These are phyloP conservation scores for Garcileccinum viscosum DNA, from an alignment of 1,284 basidiomycete genomes.

Conservation along the genomic window DNA sequence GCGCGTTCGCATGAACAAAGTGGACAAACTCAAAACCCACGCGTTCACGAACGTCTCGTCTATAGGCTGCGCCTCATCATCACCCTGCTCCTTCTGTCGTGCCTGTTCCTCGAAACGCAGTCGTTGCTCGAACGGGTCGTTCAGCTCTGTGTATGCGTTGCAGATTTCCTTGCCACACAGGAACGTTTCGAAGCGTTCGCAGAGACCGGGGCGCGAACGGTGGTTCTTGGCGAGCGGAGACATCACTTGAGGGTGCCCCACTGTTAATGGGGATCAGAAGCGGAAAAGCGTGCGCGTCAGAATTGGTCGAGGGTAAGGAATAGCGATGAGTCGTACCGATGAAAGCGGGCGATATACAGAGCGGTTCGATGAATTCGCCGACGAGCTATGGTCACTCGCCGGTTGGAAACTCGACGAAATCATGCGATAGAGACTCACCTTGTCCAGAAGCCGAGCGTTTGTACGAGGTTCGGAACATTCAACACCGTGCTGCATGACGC, in stretches of 20 bases:
- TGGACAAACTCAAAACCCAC: slow-evolving; percentile 52
- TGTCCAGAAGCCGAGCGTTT: slow-evolving; percentile 95
- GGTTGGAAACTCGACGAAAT: not conserved
- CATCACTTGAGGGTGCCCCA: slow-evolving; percentile 99
- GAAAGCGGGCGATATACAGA: slow-evolving; percentile 97
- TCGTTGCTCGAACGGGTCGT: slow-evolving; percentile 96
- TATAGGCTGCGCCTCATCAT: slow-evolving; percentile 97
- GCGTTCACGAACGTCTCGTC: slow-evolving; percentile 95
- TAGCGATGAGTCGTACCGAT: slow-evolving; percentile 64
- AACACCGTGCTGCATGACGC: slow-evolving; percentile 83
- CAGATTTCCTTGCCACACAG: slow-evolving; percentile 98
- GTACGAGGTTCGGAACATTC: slow-evolving; percentile 96
- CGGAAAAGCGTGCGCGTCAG: not conserved
- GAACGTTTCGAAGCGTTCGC: slow-evolving; percentile 99
- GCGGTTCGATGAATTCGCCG: slow-evolving; percentile 95
- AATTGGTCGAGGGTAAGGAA: not conserved
- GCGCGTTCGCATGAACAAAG: not conserved
- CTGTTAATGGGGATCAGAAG: slow-evolving; percentile 45
- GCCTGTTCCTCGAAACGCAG: slow-evolving; percentile 96
- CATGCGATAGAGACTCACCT: slow-evolving; percentile 55
- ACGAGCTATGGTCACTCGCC: slow-evolving; percentile 68
- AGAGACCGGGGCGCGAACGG: slow-evolving; percentile 90
- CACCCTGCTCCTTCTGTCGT: slow-evolving; percentile 94
- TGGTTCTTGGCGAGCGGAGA: slow-evolving; percentile 98
- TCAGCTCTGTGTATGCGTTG: slow-evolving; percentile 98